Evolutionary conservation across 495 filamentous ascomycete genomes (phyloP), one percentile per base, ranked within the genome.

Genomic region (Neurospora sp.): DNA sequence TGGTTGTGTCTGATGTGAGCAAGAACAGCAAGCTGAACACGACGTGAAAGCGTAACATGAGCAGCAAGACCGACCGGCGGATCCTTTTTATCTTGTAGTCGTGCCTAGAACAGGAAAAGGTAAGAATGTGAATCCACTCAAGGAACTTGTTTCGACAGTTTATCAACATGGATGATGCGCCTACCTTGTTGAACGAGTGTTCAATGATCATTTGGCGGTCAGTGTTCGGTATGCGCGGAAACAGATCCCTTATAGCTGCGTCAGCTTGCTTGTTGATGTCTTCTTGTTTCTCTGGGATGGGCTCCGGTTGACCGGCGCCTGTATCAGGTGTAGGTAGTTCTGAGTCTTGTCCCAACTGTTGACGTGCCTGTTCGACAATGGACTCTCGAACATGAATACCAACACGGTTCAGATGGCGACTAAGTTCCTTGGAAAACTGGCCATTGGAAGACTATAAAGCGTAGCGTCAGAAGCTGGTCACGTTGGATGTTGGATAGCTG

Each of bases 1-100:
- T 96, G 93, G 39, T 83, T 84, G 78, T 98, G 94, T 44, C 94
- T 88, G 76, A 97, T 93, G 81, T 96, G 92, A 71, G 94, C 93
- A 76, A 92, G 87, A 9, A 94, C 92, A 2, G 94, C 94, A 62
- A 97, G 86, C 75, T 95, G 92, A 14, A 92, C 92, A 73, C 93
- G 89, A 35, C 91, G 89, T 70, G 91, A 88, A 40, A 97, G 83
- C 41, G 89, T 84, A 70, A 95, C 79, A 70, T 91, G 85, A 66
- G 83, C 78, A 40, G 88, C 90, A 62, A 90, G 90, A 71, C 94
- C 94, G 70, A 97, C 93, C 78, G 74, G 77, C 37, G 74, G 72
- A 10, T 75, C 38, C 81, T 74, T 86, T 88, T 85, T 85, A 72
- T 31, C 35, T 66, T 75, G 10, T 70, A 76, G 73, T 76, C 54